Evolutionary conservation across 306 rosid species (phyloP).

Genomic region (Lupinus albus): DNA sequence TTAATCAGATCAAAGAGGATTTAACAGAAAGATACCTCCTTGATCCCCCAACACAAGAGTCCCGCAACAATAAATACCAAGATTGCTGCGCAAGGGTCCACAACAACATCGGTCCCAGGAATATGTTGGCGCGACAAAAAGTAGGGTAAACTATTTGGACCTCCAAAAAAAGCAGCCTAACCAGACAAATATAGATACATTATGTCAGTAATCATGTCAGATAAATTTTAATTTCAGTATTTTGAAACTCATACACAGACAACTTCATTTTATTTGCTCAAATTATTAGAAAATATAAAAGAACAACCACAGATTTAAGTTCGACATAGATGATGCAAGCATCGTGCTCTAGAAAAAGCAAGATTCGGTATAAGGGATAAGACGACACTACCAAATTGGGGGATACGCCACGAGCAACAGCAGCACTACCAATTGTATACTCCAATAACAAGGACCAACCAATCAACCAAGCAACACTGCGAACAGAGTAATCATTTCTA

Average conservation of each 20-base stretch:
- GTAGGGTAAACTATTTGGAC: constrained; percentile 66
- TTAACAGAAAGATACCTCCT: constrained; percentile 63
- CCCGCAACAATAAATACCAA: constrained; percentile 74
- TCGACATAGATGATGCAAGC: constrained; percentile 14
- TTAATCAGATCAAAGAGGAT: constrained; percentile 10
- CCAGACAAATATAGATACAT: constrained; percentile 21
- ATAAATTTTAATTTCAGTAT: constrained; percentile 2
- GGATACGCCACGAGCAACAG: constrained; percentile 91
- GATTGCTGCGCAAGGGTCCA: constrained; percentile 91
- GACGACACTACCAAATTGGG: constrained; percentile 74
- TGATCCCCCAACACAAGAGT: constrained; percentile 82
- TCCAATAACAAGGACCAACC: constrained; percentile 93
- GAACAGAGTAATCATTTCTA: constrained; percentile 33
- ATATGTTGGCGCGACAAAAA: constrained; percentile 72
- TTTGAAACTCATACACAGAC: not conserved
- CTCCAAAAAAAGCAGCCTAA: constrained; percentile 87
- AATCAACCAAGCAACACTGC: constrained; percentile 90
- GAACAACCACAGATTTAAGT: constrained; percentile 14
- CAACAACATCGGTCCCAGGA: constrained; percentile 67
- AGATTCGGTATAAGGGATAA: constrained; percentile 19
- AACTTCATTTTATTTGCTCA: constrained; percentile 10
- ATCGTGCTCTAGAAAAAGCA: constrained; percentile 19
- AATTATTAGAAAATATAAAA: not conserved
- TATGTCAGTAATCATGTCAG: constrained; percentile 18
- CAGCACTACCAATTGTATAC: constrained; percentile 83